Evolutionary conservation across 2,329 filamentous ascomycete species (phyloP), one percentile per base, ranked within the genome.

Genomic region (Talaromyces amestolkiae): DNA sequence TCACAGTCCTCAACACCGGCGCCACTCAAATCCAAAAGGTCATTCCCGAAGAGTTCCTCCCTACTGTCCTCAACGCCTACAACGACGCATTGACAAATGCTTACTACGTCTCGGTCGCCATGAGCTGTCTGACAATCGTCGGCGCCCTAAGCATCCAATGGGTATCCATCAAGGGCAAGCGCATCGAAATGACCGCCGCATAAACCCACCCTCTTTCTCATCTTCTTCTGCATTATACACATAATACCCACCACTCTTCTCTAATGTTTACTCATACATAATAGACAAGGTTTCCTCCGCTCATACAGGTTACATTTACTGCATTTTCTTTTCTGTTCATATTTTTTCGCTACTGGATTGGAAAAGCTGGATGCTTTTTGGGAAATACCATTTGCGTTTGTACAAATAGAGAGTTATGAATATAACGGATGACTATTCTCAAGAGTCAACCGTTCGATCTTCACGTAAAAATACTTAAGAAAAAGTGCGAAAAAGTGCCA

Each of bases 121-220:
- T 80, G 73, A 71, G 72, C 10, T 73, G 72, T n/a, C 59, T 79
- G 43, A 72, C 72, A 2, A 66, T 77, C 6, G 33, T 79, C 39
- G 76, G 73, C 0, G 74, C 76, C 1, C 65, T 78, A 24, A 75
- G 75, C 41, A 67, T 81, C 7, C 72, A 80, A 68, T 81, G 79
- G 79, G 72, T 77, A 61, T 78, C 74, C 3, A 76, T 81, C 31
- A 80, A 78, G 68, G 75, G 74, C 4, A 76, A 70, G 63, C 74
- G 72, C 35, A 60, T 75, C 51, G 72, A 75, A n/a, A 63, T 70
- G 61, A 56, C 70, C 9, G 61, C 70, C 13, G 65, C 65, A 53
- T 66, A 53, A 64, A 22, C 11, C 6, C n/a, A 22, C 11, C 11
- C 49, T 31, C 15, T 56, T 33, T 11, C 6, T 37, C 6, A 8